Conservation (phyloP, 805 yeast species). For the Candida palmyrensis region DNA sequence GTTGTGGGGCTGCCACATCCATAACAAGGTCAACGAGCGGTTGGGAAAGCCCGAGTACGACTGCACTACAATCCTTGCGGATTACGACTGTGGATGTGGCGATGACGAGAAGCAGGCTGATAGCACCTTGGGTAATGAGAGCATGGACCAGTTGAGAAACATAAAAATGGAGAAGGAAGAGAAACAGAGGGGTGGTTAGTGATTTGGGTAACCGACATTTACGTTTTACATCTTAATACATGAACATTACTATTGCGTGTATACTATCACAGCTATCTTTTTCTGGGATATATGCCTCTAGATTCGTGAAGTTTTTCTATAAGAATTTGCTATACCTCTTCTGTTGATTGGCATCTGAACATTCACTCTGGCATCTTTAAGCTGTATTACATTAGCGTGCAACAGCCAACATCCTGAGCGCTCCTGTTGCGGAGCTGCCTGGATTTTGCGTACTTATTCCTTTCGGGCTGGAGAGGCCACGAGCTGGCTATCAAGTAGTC, state of each 20-base stretch:
- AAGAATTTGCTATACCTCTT: too few species aligned
- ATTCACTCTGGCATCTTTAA: too few species aligned
- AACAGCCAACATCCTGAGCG: slow-evolving; percentile 18
- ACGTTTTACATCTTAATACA: too few species aligned
- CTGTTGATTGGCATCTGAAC: too few species aligned
- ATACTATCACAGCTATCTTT: too few species aligned
- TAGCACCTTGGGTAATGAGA: slow-evolving; percentile 29
- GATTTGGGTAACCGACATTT: slow-evolving; percentile 1
- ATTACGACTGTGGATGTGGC: slow-evolving; percentile 96
- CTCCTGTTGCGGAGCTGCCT: slow-evolving; percentile 11
- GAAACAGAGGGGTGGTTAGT: slow-evolving; percentile 39
- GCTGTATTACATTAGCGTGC: slow-evolving; percentile 28
- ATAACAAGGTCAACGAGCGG: slow-evolving; percentile 76
- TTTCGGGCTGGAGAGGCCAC: slow-evolving; percentile 34
- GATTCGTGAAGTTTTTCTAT: too few species aligned
- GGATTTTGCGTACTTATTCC: slow-evolving; percentile 23
- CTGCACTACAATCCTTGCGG: slow-evolving; percentile 79
- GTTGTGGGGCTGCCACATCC: slow-evolving; percentile 93
- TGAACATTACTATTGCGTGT: too few species aligned
- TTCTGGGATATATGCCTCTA: too few species aligned
- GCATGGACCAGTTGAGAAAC: slow-evolving; percentile 37
- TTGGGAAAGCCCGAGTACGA: slow-evolving; percentile 71
- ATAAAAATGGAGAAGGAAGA: slow-evolving; percentile 45
- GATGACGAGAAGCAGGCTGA: slow-evolving; percentile 55
- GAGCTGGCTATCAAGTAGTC: slow-evolving; percentile 44